These are phyloP conservation scores for Centaurea solstitialis DNA, from an alignment of 129 eudicot genomes.

Conservation along the genomic window DNA sequence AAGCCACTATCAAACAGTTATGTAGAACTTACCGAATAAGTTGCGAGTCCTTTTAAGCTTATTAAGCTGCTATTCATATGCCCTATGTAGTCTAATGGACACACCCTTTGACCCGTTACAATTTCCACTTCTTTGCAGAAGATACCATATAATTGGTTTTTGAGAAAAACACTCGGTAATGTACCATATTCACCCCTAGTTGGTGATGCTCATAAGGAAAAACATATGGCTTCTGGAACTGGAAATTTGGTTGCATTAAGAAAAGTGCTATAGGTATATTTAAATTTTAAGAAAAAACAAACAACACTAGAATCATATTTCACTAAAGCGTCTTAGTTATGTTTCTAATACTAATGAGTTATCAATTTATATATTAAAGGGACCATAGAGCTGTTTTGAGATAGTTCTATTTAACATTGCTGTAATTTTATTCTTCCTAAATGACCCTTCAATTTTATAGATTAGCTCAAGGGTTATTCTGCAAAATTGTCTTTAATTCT, in stretches of 20 bases:
- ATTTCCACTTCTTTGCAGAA: neutral
- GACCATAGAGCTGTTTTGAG: neutral
- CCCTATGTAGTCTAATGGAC: neutral
- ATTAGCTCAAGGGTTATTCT: neutral
- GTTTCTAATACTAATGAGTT: neutral
- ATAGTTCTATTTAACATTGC: neutral
- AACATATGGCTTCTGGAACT: neutral
- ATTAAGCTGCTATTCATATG: too few relatives aligned
- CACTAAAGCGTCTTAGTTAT: neutral
- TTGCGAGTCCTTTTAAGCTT: too few relatives aligned
- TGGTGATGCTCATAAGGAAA: too few relatives aligned
- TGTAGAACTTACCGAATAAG: too few relatives aligned
- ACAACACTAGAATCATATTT: too few relatives aligned
- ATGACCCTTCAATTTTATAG: neutral
- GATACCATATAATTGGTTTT: neutral
- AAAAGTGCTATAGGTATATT: neutral
- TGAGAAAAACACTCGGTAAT: too few relatives aligned
- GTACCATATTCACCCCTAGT: too few relatives aligned
- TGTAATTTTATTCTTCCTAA: neutral
- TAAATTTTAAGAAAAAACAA: neutral
- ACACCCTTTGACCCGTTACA: neutral
- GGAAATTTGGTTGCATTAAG: neutral
- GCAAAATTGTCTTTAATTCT: neutral
- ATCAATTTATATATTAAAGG: neutral
- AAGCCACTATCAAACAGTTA: too few relatives aligned